A percentile compares a stretch with the other conserved stretches of the same genome.
phyloP scores from a whole-genome alignment of 306 rosid species.

The Amphicarpaea edgeworthii region DNA sequence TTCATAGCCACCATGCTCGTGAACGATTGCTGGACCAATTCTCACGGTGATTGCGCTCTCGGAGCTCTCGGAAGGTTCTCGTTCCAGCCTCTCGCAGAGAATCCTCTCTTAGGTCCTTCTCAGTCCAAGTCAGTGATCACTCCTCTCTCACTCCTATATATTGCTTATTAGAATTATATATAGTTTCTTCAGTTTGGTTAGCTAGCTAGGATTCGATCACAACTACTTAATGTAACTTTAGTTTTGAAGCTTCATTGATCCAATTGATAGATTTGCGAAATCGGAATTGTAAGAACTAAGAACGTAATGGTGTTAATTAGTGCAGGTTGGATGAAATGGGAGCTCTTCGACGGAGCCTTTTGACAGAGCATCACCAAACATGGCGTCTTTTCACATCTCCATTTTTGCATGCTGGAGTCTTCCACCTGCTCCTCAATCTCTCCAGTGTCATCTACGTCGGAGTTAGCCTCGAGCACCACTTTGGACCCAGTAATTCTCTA shows the following conservation, averaged over 20 bases:
- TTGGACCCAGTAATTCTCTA: constrained; percentile 68
- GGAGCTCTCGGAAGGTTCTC: constrained; percentile 73
- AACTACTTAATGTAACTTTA: too few species aligned
- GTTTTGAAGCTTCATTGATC: background rate
- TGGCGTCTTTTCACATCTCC: constrained; percentile 95
- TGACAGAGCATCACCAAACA: constrained; percentile 63
- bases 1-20: constrained; percentile 79
- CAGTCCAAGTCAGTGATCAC: constrained; percentile 79
- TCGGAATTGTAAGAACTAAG: background rate
- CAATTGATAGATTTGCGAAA: constrained; percentile 5
- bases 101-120: constrained; percentile 93
- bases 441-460: constrained; percentile 76
- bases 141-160: too few species aligned
- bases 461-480: constrained; percentile 76
- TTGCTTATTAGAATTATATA: background rate
- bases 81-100: constrained; percentile 85
- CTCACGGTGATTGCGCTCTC: constrained; percentile 73
- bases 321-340: constrained; percentile 89
- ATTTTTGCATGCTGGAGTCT: constrained; percentile 77
- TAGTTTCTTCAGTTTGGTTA: background rate
- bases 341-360: constrained; percentile 62
- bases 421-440: constrained; percentile 85
- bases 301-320: too few species aligned
- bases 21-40: constrained; percentile 82
- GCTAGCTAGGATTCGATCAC: constrained; percentile 11